Base-by-base conservation (phyloP, 1,139 yeast species). In the Debaryomycetaceae sp. region DNA sequence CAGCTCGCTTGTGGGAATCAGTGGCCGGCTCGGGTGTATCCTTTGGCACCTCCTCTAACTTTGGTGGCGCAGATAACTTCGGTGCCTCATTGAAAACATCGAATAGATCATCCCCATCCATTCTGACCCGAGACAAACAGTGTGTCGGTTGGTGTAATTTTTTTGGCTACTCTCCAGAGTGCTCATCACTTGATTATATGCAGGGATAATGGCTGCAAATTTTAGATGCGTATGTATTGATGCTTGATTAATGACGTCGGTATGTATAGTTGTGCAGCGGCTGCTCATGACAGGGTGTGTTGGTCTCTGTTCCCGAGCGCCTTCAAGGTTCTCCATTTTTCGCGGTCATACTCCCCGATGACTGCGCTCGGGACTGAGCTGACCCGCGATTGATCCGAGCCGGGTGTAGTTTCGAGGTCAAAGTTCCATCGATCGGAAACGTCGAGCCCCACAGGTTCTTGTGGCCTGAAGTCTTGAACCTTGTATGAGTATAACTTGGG, bases 71-170 rank as follows among this genome's bases (percentile, higher is more conserved):
- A 7, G 57, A 64, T 9, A 57, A 58, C 2, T 54, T 53, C 2
- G 77, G 76, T 4, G 62, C 58, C 53, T 80, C 88, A 32, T 72
- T 71, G 49, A 81, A 81, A 36, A 81, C 86, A 41, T 71, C 83
- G 48, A 81, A 81, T 38, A 81, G 66, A 44, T 79, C 85, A 49
- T 77, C 76, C 11, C 16, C 31, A 29, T 29, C 27, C 32, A 29
- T 23, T 17, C 25, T 15, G 15, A 19, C 27, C n/a, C n/a, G n/a
- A n/a, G n/a, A 25, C 25, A 25, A 13, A 9, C 11, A 7, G 23
- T 7, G 10, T 12, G 23, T 25, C 7, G 12, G 9, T 8, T 14
- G 20, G 19, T 10, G 14, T 9, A 4, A n/a, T 19, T 18, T 27
- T 28, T 20, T 10, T n/a, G 12, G 5, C 16, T 5, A 4, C 22